Conservation (phyloP, 305 asterid genomes). For the Fraxinus baroniana region DNA sequence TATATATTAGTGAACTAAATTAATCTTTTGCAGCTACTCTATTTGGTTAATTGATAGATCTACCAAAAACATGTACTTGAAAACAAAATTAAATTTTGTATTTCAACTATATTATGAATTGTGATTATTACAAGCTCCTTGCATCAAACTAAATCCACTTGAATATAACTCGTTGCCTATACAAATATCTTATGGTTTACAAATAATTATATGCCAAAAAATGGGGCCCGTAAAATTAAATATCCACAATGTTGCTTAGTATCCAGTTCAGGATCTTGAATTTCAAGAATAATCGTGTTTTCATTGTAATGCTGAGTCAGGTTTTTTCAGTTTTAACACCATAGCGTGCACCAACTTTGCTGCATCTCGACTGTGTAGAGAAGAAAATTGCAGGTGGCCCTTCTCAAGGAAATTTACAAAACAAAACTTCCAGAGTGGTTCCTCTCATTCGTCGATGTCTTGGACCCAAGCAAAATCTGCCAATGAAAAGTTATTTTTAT, state of each 20-base stretch:
- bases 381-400: constrained; percentile 16
- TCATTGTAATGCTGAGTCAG: not conserved
- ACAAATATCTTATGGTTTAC: constrained; percentile 35
- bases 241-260: constrained; percentile 28
- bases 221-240: constrained; percentile 33
- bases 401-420: constrained; percentile 21
- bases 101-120: constrained; percentile 21
- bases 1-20: not conserved
- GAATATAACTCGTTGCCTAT: constrained; percentile 18
- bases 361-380: constrained; percentile 18
- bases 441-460: constrained; percentile 55
- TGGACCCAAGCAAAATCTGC: constrained; percentile 92
- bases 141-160: not conserved
- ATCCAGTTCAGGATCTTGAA: not conserved
- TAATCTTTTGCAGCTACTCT: not conserved
- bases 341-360: constrained; percentile 18
- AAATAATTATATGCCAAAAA: constrained; percentile 26
- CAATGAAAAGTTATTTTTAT: not conserved
- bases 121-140: constrained; percentile 21
- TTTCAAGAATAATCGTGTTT: not conserved
- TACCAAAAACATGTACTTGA: not conserved
- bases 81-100: constrained; percentile 5
- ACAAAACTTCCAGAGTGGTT: constrained; percentile 4
- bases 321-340: not conserved
- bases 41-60: not conserved